Conservation (phyloP, 2,329 filamentous ascomycete genomes). For the Talaromyces sp. region DNA sequence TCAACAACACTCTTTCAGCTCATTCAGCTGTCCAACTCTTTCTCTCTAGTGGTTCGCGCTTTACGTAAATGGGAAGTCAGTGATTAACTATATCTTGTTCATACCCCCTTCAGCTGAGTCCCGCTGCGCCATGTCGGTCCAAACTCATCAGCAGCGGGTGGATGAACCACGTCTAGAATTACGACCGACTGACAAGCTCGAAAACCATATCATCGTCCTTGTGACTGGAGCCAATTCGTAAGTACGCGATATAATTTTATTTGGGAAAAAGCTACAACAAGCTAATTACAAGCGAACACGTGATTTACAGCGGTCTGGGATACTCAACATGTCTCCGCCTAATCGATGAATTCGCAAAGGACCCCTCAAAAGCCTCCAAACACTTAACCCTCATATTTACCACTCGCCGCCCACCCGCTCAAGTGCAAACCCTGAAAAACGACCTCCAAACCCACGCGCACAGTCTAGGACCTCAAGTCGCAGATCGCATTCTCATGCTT, state of each 20-base stretch:
- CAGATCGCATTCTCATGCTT: constrained; percentile 46
- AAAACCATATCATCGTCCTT: constrained; percentile 46
- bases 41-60: neutral
- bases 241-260: neutral
- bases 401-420: constrained; percentile 68
- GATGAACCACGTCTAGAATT: constrained; percentile 9
- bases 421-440: constrained; percentile 45
- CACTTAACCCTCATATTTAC: constrained; percentile 72
- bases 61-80: neutral
- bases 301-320: constrained; percentile 70
- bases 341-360: constrained; percentile 80
- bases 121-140: neutral
- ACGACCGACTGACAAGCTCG: constrained; percentile 10
- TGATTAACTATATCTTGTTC: no score
- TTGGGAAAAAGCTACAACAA: neutral
- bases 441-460: constrained; percentile 49
- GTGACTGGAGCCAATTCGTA: constrained; percentile 87
- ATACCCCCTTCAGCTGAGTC: no score
- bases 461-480: constrained; percentile 36
- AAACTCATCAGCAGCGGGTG: neutral
- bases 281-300: constrained; percentile 13
- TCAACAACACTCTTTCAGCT: no score
- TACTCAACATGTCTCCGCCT: constrained; percentile 77
- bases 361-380: constrained; percentile 60
- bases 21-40: neutral